Base-by-base conservation (phyloP, 495 filamentous ascomycete species). In the Jackrogersella minutella region DNA sequence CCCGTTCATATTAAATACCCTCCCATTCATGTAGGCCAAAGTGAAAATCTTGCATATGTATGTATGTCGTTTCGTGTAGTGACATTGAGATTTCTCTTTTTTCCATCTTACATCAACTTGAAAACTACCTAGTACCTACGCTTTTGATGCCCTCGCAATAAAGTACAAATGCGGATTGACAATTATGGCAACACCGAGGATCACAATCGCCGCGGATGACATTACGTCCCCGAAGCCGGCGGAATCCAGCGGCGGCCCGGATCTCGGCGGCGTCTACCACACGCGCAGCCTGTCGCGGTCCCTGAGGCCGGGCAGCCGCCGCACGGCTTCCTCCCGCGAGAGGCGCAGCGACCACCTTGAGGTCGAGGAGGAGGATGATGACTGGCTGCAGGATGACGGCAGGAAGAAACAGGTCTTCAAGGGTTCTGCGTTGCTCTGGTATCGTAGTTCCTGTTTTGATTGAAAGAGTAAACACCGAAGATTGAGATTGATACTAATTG, bases 381-480 rank as follows among this genome's bases (percentile, higher is more conserved):
- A 78, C 21, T 80, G 78, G 78, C 64, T 70, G 14, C 67, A 57
- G 13, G 66, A 69, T 0, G 64, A 78, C 13, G 72, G 62, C 19
- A 73, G 72, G 51, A 76, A 74, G 68, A 81, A 79, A 67, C 74
- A 83, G 75, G 75, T 78, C 17, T 82, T 80, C 46, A 73, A 72
- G 16, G 81, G 81, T 17, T 76, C 73, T 24, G 72, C 74, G 10
- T 57, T 83, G 62, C 56, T 83, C 41, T 83, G 80, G 79, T 78
- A 71, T 16, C 46, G 46, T 55, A 46, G 33, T 41, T 55, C 58
- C 39, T 19, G 33, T 41, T n/a, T 60, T 31, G 47, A 43, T 39
- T 46, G 26, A 22, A n/a, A 17, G 8, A 37, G 21, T 11, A n/a
- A 13, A 5, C 6, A 8, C 0, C n/a, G n/a, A n/a, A 13, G 7